A percentile compares a stretch with the other conserved stretches of the same genome.
Evolutionary conservation across 495 filamentous ascomycete genomes (phyloP).

Genomic region (Bryoglossum gracile): DNA sequence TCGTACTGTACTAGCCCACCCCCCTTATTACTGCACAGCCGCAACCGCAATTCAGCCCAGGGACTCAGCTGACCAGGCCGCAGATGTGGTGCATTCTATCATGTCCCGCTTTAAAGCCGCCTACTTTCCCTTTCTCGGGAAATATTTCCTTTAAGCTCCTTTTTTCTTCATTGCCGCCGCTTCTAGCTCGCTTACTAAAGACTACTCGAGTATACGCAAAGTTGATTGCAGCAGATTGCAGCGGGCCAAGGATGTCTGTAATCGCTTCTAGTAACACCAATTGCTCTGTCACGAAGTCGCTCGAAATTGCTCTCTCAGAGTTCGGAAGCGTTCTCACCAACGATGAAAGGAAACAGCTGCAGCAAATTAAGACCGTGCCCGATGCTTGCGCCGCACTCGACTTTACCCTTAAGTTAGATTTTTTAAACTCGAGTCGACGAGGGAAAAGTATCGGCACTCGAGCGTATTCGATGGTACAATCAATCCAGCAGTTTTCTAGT

Average conservation of each 20-base stretch:
- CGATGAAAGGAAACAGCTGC: conserved; percentile 22
- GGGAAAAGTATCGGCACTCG: conserved; percentile 27
- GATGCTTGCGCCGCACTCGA: conserved; percentile 26
- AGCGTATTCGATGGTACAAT: conserved; percentile 26
- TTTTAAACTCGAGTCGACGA: conserved; percentile 19
- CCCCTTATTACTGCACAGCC: no score
- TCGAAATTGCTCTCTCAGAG: conserved; percentile 13
- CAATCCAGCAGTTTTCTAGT: conserved; percentile 28
- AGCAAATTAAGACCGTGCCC: conserved; percentile 18
- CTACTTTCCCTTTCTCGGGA: conserved; percentile 2
- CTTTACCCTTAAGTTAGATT: conserved; percentile 30
- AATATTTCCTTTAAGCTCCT: not conserved
- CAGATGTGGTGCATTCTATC: not conserved
- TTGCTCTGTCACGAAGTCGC: conserved; percentile 10
- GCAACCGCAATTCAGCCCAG: not conserved
- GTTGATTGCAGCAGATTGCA: conserved; percentile 2
- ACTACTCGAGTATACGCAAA: conserved; percentile 4
- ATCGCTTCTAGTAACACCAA: conserved; percentile 6
- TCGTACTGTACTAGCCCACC: no score
- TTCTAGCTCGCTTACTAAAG: conserved; percentile 3
- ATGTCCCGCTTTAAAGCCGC: not conserved
- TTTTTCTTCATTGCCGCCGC: not conserved
- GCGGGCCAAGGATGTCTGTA: conserved; percentile 7
- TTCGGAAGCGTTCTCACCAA: conserved; percentile 23
- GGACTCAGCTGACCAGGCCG: not conserved